Percentiles rank a stretch among this genome's conserved stretches.
Evolutionary conservation across 2,329 filamentous ascomycete species (phyloP).

Genomic region (Pseudogymnoascus sp.): DNA sequence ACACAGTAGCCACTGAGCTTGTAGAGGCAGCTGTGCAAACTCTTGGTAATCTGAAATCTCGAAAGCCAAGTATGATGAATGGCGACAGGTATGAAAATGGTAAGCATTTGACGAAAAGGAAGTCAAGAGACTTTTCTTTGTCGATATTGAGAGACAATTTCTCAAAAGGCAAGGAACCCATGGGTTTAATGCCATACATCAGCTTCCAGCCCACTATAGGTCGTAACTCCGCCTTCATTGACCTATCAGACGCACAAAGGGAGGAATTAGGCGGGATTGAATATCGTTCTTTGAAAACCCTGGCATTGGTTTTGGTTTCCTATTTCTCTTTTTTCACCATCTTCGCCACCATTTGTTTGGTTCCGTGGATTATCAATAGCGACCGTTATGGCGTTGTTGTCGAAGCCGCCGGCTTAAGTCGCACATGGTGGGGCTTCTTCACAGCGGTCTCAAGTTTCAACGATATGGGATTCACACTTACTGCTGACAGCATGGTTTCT

Average conservation of each 20-base stretch:
- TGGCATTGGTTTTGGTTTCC: conserved; percentile 66
- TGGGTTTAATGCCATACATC: conserved; percentile 69
- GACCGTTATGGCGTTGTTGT: conserved; percentile 58
- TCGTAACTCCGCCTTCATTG: conserved; percentile 86
- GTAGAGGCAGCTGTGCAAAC: conserved; percentile 19
- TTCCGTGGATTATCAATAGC: conserved; percentile 71
- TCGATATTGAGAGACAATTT: conserved; percentile 43
- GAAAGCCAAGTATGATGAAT: conserved; percentile 35
- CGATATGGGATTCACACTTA: conserved; percentile 89
- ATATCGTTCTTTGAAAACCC: conserved; percentile 81
- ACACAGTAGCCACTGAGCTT: conserved; percentile 19
- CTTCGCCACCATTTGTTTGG: conserved; percentile 62
- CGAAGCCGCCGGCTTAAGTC: conserved; percentile 51
- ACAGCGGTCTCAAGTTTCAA: conserved; percentile 84
- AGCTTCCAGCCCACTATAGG: conserved; percentile 90
- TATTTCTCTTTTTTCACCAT: conserved; percentile 83
- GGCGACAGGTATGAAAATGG: conserved; percentile 28
- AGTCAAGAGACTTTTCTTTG: conserved; percentile 38
- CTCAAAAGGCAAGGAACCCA: conserved; percentile 36
- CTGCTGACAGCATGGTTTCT: conserved; percentile 86
- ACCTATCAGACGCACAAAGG: conserved; percentile 80
- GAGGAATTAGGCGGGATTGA: conserved; percentile 96
- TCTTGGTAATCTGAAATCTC: conserved; percentile 32
- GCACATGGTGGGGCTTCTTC: conserved; percentile 88
- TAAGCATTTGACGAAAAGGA: background rate